Conservation (phyloP, 2,329 filamentous ascomycete species). For the Cucurbitaria berberidis region DNA sequence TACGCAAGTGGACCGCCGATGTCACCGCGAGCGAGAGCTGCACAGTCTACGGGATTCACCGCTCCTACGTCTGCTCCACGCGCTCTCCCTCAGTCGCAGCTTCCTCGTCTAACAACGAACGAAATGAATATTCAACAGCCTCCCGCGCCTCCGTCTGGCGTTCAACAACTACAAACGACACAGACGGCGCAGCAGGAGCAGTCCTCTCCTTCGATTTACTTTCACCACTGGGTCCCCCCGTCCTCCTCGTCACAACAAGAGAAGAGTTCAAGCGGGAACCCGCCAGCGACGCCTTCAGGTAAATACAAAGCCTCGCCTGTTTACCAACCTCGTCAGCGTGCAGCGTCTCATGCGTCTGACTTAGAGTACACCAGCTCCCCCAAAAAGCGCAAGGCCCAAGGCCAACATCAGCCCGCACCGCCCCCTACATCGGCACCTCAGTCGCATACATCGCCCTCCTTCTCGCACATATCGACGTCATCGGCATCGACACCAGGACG, state of each 20-base stretch:
- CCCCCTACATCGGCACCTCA: constrained; percentile 58
- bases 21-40: constrained; percentile 45
- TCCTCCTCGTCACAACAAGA: constrained; percentile 62
- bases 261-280: constrained; percentile 62
- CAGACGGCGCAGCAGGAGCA: constrained; percentile 64
- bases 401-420: constrained; percentile 58
- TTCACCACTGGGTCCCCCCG: constrained; percentile 92
- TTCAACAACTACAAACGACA: constrained; percentile 53
- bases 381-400: constrained; percentile 80
- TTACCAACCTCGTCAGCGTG: constrained; percentile 56
- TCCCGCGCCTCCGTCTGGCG: constrained; percentile 47
- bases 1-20: constrained; percentile 36
- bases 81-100: constrained; percentile 54
- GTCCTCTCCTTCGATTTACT: constrained; percentile 79
- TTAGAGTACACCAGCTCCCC: constrained; percentile 75
- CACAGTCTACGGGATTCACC: constrained; percentile 34
- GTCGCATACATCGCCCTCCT: constrained; percentile 56
- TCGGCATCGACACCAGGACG: constrained; percentile 62
- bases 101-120: constrained; percentile 60
- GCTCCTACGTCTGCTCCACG: constrained; percentile 52
- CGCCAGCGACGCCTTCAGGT: constrained; percentile 77
- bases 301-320: constrained; percentile 53
- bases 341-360: constrained; percentile 56
- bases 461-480: constrained; percentile 63
- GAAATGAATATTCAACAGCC: constrained; percentile 59